Evolutionary conservation across 805 yeast genomes (phyloP).

Genomic region (Wickerhamiella bombiphila): DNA sequence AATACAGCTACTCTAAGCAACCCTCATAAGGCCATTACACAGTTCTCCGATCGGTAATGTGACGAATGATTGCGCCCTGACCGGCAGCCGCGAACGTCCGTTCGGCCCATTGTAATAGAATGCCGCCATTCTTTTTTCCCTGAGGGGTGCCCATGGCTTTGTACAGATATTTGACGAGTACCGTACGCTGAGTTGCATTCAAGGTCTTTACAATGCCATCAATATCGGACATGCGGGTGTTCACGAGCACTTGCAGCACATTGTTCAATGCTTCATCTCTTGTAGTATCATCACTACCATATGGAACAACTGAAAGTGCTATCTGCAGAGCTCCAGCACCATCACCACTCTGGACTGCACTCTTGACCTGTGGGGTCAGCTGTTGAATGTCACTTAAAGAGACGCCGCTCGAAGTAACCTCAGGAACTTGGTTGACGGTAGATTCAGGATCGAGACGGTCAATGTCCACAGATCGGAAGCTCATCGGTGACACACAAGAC

Average conservation of each 20-base stretch:
- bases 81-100: conserved; percentile 75
- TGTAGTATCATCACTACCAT: conserved; percentile 50
- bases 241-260: conserved; percentile 58
- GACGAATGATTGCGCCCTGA: conserved; percentile 76
- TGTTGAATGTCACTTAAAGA: conserved; percentile 40
- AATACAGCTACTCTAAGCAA: too few species aligned
- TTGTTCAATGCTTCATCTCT: conserved; percentile 37
- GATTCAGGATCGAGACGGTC: conserved; percentile 81
- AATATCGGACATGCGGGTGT: conserved; percentile 55
- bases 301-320: conserved; percentile 65
- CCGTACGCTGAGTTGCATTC: conserved; percentile 52
- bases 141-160: conserved; percentile 63
- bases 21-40: too few species aligned
- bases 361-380: conserved; percentile 43
- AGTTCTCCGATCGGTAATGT: conserved; percentile 70
- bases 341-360: conserved; percentile 56
- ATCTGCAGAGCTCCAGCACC: conserved; percentile 48
- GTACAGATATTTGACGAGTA: conserved; percentile 69
- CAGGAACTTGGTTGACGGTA: conserved; percentile 44
- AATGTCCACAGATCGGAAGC: conserved; percentile 69
- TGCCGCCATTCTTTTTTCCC: conserved; percentile 62
- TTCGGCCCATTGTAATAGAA: conserved; percentile 81
- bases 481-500: too few species aligned
- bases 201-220: conserved; percentile 44
- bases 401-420: conserved; percentile 42